Conservation (phyloP, 2,329 filamentous ascomycete species). For the Westerdykella sp. region DNA sequence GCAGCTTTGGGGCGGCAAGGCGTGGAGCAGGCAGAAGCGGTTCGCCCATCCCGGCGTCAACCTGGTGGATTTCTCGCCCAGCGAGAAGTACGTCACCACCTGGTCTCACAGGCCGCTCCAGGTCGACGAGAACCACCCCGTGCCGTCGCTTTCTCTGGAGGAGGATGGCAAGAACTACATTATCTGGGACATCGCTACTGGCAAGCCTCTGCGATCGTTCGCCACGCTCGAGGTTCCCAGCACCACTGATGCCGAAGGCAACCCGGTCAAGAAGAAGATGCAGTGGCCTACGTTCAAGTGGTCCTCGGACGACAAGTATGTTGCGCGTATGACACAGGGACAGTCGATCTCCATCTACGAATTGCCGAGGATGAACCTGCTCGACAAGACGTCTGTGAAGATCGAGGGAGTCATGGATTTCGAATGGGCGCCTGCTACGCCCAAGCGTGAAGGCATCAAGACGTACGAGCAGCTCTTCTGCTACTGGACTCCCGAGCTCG, state of each 20-base stretch:
- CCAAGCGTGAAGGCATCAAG: slow-evolving; percentile 78
- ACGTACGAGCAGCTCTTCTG: slow-evolving; percentile 92
- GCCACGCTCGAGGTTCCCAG: slow-evolving; percentile 76
- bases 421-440: slow-evolving; percentile 86
- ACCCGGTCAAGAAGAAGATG: slow-evolving; percentile 78
- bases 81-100: slow-evolving; percentile 87
- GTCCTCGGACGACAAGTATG: slow-evolving; percentile 96
- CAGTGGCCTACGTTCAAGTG: slow-evolving; percentile 99
- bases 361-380: slow-evolving; percentile 77
- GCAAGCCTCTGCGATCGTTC: slow-evolving; percentile 86
- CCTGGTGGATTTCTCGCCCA: slow-evolving; percentile 89
- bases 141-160: slow-evolving; percentile 67
- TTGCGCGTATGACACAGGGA: slow-evolving; percentile 82
- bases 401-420: slow-evolving; percentile 96
- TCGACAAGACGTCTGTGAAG: slow-evolving; percentile 90
- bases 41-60: slow-evolving; percentile 96
- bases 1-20: slow-evolving; percentile 88
- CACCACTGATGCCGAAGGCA: slow-evolving; percentile 55
- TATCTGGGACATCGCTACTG: slow-evolving; percentile 92
- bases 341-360: slow-evolving; percentile 90
- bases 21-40: slow-evolving; percentile 84
- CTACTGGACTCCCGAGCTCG: slow-evolving; percentile 98
- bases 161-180: slow-evolving; percentile 99
- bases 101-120: slow-evolving; percentile 94
- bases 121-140: slow-evolving; percentile 80